Conservation (phyloP, 2,329 filamentous ascomycete species). For the Pleoardoris graminearum region DNA sequence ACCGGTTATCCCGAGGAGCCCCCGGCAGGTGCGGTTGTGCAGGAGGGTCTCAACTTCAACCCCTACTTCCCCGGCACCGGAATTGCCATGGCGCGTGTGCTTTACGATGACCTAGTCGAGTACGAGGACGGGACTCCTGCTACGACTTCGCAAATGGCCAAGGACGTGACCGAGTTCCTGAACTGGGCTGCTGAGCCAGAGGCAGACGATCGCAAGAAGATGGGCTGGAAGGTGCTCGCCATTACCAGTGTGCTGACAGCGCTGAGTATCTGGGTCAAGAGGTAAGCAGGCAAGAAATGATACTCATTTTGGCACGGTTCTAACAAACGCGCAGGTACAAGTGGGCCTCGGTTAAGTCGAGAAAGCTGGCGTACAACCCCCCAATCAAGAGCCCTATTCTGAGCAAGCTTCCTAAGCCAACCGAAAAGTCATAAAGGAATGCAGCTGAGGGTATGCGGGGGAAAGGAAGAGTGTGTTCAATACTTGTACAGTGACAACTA, state of each 20-base stretch:
- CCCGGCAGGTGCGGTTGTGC: slow-evolving; percentile 83
- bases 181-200: slow-evolving; percentile 99
- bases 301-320: slow-evolving; percentile 9
- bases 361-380: slow-evolving; percentile 88
- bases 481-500: slow-evolving; percentile 47
- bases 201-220: slow-evolving; percentile 99
- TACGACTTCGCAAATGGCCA: slow-evolving; percentile 98
- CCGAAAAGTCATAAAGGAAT: slow-evolving; percentile 41
- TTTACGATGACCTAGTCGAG: slow-evolving; percentile 96
- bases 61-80: slow-evolving; percentile 99
- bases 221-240: slow-evolving; percentile 95
- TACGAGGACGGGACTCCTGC: slow-evolving; percentile 97
- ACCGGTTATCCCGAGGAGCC: slow-evolving; percentile 97
- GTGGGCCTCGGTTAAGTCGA: slow-evolving; percentile 94
- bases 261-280: slow-evolving; percentile 95
- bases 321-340: slow-evolving; percentile 69
- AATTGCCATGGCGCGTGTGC: slow-evolving; percentile 97
- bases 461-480: slow-evolving; percentile 34
- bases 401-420: slow-evolving; percentile 35
- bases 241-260: slow-evolving; percentile 79
- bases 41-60: slow-evolving; percentile 97
- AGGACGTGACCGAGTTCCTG: slow-evolving; percentile 97
- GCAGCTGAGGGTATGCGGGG: slow-evolving; percentile 23
- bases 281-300: slow-evolving; percentile 50
- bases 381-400: slow-evolving; percentile 52